Base-by-base conservation (phyloP, 805 yeast genomes). In the Priceomyces fermenticarens region DNA sequence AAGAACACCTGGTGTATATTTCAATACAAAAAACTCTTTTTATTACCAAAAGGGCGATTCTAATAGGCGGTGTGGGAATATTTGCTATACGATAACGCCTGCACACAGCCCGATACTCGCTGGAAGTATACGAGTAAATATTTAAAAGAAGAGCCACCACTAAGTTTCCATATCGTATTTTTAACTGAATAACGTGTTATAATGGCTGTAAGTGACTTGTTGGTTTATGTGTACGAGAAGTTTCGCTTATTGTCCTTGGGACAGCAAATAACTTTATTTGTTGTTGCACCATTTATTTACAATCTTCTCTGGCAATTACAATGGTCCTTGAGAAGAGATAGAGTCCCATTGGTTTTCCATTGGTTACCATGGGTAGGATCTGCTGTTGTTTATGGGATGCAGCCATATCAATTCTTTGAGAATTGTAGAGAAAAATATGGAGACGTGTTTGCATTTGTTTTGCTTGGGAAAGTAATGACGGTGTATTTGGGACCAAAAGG, bases 401-500 rank as follows among this genome's bases (percentile, higher is more conserved):
- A 85, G 48, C 99, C 99, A 12, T 93, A 90, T 61, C 87, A 80
- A 44, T 93, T 93, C 62, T 93, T 93, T 55, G 84, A 77, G 47
- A 70, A 73, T 31, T 84, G 90, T 64, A 86, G 89, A 51, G 60
- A 73, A 51, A 84, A 88, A 62, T 80, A 91, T 57, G 99, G 99
- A 48, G 97, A 93, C 63, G 87, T 88, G 38, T 93, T 89, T 59
- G 83, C 97, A 17, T 93, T 93, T 58, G 78, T 90, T 47, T 65
- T 93, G 62, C 73, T 93, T 52, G 99, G 99, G 41, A 85, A 80
- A 57, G 84, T 81, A 30, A 88, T 91, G 96, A 90, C 97, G 4
- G 99, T 93, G 42, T 89, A 88, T 59, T 72, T 93, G 54, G 99
- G 98, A 37, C 97, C 98, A 53, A 87, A 87, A 67, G 99, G 99